Evolutionary conservation across 148 eudicot species (phyloP).

Genomic region (Rhododendron vialii): DNA sequence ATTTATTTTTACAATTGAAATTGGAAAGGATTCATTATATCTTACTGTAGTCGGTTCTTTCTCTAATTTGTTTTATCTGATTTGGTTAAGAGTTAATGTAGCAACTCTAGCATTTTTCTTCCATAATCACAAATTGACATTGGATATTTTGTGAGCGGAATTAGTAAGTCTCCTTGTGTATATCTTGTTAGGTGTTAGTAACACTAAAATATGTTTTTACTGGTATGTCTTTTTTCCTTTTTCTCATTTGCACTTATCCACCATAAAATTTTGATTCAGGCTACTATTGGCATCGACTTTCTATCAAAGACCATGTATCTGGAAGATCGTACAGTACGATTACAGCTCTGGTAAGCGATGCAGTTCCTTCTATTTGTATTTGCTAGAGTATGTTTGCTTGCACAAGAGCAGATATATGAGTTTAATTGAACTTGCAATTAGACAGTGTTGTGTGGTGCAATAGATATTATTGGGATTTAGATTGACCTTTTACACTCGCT

Average conservation of each 20-base stretch:
- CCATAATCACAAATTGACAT: background rate
- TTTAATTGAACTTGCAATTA: background rate
- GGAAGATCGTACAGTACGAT: constrained; percentile 39
- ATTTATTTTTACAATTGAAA: background rate
- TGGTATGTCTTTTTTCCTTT: background rate
- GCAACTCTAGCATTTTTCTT: background rate
- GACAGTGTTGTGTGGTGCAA: background rate
- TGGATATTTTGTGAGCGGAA: background rate
- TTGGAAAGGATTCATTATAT: background rate
- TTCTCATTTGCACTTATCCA: background rate
- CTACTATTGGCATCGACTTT: constrained; percentile 45
- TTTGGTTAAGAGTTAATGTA: background rate
- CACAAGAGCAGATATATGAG: background rate
- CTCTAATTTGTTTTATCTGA: background rate
- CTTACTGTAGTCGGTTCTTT: background rate
- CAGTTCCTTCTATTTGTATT: background rate
- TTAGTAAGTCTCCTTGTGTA: background rate
- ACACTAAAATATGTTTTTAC: background rate
- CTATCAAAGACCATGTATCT: constrained; percentile 45
- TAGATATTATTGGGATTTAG: background rate
- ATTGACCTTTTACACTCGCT: background rate
- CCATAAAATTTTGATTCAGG: constrained; percentile 19
- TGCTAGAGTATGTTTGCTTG: background rate
- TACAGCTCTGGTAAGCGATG: constrained; percentile 36
- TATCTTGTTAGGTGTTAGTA: background rate